Percentiles rank a stretch among this genome's conserved stretches.
Evolutionary conservation across 169 alveolate species (phyloP).

Genomic region (Perkinsus olseni): DNA sequence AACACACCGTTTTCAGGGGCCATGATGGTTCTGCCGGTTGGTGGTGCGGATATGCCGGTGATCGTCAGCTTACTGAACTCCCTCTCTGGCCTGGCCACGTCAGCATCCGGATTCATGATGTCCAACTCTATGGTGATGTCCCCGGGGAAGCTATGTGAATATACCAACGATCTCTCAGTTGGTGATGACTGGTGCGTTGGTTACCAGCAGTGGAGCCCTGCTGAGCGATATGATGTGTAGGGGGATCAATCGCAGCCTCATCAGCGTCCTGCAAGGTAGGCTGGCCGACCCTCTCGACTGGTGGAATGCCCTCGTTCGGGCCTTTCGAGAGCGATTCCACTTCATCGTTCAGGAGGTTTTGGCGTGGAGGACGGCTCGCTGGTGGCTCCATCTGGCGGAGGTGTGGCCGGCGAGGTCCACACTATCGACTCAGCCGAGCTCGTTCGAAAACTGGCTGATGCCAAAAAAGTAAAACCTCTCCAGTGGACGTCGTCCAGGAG

Average conservation of each 20-base stretch:
- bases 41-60: conserved; percentile 87
- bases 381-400: neutral
- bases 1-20: neutral
- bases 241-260: conserved; percentile 68
- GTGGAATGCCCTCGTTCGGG: neutral
- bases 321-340: neutral
- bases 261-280: conserved; percentile 66
- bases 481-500: neutral
- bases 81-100: conserved; percentile 75
- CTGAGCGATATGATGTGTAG: conserved; percentile 73
- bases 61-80: conserved; percentile 72
- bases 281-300: conserved; percentile 34
- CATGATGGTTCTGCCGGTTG: conserved; percentile 43
- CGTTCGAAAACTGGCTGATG: conserved; percentile 44
- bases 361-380: neutral
- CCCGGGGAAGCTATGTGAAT: too few species aligned
- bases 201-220: conserved; percentile 74
- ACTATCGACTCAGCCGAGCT: conserved; percentile 51
- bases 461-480: conserved; percentile 45
- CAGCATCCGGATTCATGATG: conserved; percentile 76
- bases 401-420: conserved; percentile 26
- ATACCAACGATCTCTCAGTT: conserved; percentile 27
- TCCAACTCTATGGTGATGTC: conserved; percentile 41
- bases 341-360: neutral
- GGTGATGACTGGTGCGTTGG: conserved; percentile 69